Base-by-base conservation (phyloP, 2,329 filamentous ascomycete species). In the Magnaporthiopsis rhizophila region DNA sequence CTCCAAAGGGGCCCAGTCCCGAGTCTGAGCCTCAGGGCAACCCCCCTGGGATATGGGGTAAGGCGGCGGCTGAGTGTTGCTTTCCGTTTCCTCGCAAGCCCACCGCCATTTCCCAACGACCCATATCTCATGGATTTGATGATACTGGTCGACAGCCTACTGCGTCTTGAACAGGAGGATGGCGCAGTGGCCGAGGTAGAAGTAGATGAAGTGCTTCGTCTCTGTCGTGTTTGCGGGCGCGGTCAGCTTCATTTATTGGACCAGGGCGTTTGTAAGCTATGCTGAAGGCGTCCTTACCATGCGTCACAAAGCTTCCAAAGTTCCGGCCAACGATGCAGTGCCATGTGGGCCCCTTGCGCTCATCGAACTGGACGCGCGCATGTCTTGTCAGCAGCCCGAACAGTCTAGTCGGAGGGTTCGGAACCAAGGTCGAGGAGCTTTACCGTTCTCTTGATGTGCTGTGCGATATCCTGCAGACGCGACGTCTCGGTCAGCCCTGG, bases 151-250 rank as follows among this genome's bases (percentile, higher is more conserved):
- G 21, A 18, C 61, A 28, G 58, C 70, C 74, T 87, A 98, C 86
- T 97, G 94, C 57, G 95, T 99, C 85, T 99, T 99, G 87, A 98
- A 99, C 63, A 99, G 88, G 65, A 99, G 85, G 75, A 99, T 98
- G 66, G 95, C 95, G 78, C 92, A 97, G 83, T 98, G 95, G 64
- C 95, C 95, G 66, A 99, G 89, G 81, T 99, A 99, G 82, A 99
- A 99, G 82, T 99, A 99, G 77, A 99, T 97, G 82, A 99, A 99
- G 79, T 99, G 95, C 81, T 98, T 98, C 34, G 95, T 98, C 79
- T 98, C 95, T 97, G 80, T 53, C 3, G 26, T 58, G 5, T 58
- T 58, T 15, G 26, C 21, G 6, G 57, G 24, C 24, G 57, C 8
- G 57, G 57, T 58, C 26, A 58, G 57, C 57, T 3, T 58, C 57